These are phyloP conservation scores for Ascochyta koolunga DNA, from an alignment of 2,329 filamentous ascomycete species.

Conservation along the genomic window DNA sequence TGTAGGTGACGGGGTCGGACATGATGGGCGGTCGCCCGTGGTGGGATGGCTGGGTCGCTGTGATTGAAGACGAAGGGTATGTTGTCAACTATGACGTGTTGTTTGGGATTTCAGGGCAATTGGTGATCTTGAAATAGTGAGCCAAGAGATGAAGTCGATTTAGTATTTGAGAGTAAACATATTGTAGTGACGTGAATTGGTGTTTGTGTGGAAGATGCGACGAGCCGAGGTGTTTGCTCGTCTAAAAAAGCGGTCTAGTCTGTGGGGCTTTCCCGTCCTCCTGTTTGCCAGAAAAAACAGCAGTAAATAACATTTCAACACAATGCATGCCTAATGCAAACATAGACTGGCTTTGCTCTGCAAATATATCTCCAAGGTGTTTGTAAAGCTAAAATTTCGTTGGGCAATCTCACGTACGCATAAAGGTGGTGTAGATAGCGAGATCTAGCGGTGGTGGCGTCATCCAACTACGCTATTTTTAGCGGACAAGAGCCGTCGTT, in stretches of 20 bases:
- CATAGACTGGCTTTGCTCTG: too few species aligned
- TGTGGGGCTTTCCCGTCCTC: too few species aligned
- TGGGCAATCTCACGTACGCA: too few species aligned
- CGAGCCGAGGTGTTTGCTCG: constrained; percentile 1
- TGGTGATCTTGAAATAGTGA: background rate
- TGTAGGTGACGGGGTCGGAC: constrained; percentile 23
- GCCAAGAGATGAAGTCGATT: background rate
- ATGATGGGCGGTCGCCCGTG: constrained; percentile 17
- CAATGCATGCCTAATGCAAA: too few species aligned
- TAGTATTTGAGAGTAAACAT: background rate
- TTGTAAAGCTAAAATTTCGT: too few species aligned
- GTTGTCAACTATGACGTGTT: background rate
- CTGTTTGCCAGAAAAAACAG: too few species aligned
- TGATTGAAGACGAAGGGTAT: background rate
- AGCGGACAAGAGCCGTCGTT: too few species aligned
- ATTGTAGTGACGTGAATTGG: background rate
- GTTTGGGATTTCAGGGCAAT: background rate
- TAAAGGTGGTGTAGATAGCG: too few species aligned
- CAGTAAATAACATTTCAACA: too few species aligned
- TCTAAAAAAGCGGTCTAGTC: background rate
- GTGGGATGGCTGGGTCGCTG: background rate
- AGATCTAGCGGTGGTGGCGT: too few species aligned
- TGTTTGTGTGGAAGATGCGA: background rate
- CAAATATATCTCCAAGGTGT: too few species aligned
- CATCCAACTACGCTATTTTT: too few species aligned